These are phyloP conservation scores for Backusella westeae DNA, from an alignment of 192 early-diverging fungal species.

Conservation along the genomic window DNA sequence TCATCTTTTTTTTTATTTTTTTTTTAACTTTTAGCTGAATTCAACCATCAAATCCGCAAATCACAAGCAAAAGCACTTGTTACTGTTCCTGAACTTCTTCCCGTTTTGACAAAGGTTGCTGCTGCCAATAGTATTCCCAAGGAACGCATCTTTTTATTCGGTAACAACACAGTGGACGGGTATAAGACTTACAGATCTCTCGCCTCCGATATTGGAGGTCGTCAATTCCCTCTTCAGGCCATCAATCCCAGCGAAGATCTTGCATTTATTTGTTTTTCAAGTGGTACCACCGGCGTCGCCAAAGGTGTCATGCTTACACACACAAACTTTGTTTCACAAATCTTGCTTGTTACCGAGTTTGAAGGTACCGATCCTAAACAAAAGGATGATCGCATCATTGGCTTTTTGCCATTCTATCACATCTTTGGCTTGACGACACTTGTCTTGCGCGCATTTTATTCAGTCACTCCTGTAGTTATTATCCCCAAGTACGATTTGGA, in stretches of 20 bases:
- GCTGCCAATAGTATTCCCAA: slow-evolving; percentile 26
- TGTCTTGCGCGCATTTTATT: slow-evolving; percentile 30
- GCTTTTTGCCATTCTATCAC: slow-evolving; percentile 76
- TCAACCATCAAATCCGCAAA: slow-evolving; percentile 72
- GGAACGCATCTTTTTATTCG: slow-evolving; percentile 44
- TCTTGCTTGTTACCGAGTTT: slow-evolving; percentile 49
- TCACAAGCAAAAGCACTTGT: slow-evolving; percentile 69
- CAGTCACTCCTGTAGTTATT: slow-evolving; percentile 61
- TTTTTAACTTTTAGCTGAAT: slow-evolving; percentile 16
- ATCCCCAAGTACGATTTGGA: slow-evolving; percentile 76
- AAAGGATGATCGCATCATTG: slow-evolving; percentile 35
- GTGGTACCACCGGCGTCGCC: slow-evolving; percentile 61
- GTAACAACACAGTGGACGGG: slow-evolving; percentile 34
- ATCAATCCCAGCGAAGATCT: slow-evolving; percentile 11
- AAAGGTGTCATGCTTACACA: slow-evolving; percentile 88
- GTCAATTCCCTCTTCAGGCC: slow-evolving; percentile 11
- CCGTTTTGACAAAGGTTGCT: slow-evolving; percentile 38
- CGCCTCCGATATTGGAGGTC: slow-evolving; percentile 19
- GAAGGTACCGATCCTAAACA: slow-evolving; percentile 31
- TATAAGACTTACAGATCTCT: slow-evolving; percentile 22
- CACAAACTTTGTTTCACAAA: slow-evolving; percentile 78
- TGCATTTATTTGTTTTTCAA: slow-evolving; percentile 71
- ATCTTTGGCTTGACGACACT: slow-evolving; percentile 44
- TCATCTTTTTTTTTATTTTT: not conserved
- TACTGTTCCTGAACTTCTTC: slow-evolving; percentile 38